These are phyloP conservation scores for Talaromyces sp. DNA, from an alignment of 2,329 filamentous ascomycete genomes.

Conservation along the genomic window DNA sequence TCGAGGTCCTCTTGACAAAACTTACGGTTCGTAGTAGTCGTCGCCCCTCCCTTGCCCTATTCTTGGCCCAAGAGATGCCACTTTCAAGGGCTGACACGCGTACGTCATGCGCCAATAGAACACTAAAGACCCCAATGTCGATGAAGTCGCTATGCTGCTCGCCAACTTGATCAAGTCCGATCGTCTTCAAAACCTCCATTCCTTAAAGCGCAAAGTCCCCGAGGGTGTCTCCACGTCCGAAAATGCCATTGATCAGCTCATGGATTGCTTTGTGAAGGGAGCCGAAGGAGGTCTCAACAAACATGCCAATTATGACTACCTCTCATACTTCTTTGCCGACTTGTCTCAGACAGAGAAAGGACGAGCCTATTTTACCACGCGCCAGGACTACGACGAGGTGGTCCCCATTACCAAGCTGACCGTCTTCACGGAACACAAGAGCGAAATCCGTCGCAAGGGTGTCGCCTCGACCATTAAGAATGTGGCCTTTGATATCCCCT, in stretches of 20 bases:
- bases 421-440: slow-evolving; percentile 91
- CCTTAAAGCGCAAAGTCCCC: slow-evolving; percentile 68
- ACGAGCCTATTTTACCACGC: slow-evolving; percentile 71
- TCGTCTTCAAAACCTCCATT: slow-evolving; percentile 68
- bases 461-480: slow-evolving; percentile 98
- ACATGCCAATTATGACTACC: slow-evolving; percentile 84
- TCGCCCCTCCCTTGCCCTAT: no score
- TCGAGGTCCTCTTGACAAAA: slow-evolving; percentile 71
- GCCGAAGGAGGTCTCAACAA: slow-evolving; percentile 81
- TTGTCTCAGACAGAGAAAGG: slow-evolving; percentile 79
- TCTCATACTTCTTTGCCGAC: slow-evolving; percentile 92
- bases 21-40: slow-evolving; percentile 70
- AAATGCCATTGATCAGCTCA: slow-evolving; percentile 80
- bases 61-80: no score
- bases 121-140: slow-evolving; percentile 73
- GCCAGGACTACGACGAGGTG: slow-evolving; percentile 76
- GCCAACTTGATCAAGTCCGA: slow-evolving; percentile 88
- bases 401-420: slow-evolving; percentile 91
- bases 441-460: slow-evolving; percentile 81
- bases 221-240: slow-evolving; percentile 72
- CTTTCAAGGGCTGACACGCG: no score
- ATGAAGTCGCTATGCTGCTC: slow-evolving; percentile 86
- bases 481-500: slow-evolving; percentile 76
- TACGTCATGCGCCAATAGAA: slow-evolving; percentile 26
- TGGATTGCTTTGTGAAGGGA: slow-evolving; percentile 96